Conservation (phyloP, 2,329 filamentous ascomycete genomes). For the Penicillium vulpinum region DNA sequence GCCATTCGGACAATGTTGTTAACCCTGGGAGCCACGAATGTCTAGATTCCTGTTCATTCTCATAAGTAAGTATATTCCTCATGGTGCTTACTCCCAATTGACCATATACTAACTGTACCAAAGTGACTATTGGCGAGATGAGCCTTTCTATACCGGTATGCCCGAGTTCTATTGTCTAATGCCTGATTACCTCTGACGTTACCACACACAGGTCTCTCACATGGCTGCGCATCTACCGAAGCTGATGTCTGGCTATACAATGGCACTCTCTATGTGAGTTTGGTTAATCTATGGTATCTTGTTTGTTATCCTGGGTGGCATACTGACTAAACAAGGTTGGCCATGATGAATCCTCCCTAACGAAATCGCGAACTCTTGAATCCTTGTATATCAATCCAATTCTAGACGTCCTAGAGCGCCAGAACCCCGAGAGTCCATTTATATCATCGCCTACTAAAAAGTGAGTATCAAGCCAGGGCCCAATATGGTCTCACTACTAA, state of each 20-base stretch:
- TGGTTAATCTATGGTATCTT: not conserved
- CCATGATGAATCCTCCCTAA: slow-evolving; percentile 56
- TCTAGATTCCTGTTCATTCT: slow-evolving; percentile 44
- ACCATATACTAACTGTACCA: not conserved
- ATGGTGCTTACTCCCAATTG: not conserved
- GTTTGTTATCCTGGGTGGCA: not conserved
- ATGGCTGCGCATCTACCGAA: slow-evolving; percentile 60
- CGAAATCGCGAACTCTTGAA: slow-evolving; percentile 54
- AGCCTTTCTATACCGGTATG: slow-evolving; percentile 48
- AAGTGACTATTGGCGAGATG: slow-evolving; percentile 59
- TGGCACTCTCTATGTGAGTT: slow-evolving; percentile 53
- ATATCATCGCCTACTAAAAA: slow-evolving; percentile 52
- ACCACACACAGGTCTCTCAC: slow-evolving; percentile 49
- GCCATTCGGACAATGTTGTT: not conserved
- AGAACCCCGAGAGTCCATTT: slow-evolving; percentile 58
- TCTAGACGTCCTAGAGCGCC: slow-evolving; percentile 54
- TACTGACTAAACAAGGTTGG: slow-evolving; percentile 48
- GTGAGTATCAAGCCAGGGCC: slow-evolving; percentile 24
- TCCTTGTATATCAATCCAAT: slow-evolving; percentile 63
- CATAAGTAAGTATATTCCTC: slow-evolving; percentile 37
- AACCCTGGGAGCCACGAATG: slow-evolving; percentile 5
- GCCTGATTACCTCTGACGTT: slow-evolving; percentile 17
- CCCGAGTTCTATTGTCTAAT: slow-evolving; percentile 32
- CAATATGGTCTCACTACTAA: not conserved
- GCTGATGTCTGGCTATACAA: slow-evolving; percentile 63